Base-by-base conservation (phyloP, 805 yeast genomes). In the Pichia gijzeniarum region DNA sequence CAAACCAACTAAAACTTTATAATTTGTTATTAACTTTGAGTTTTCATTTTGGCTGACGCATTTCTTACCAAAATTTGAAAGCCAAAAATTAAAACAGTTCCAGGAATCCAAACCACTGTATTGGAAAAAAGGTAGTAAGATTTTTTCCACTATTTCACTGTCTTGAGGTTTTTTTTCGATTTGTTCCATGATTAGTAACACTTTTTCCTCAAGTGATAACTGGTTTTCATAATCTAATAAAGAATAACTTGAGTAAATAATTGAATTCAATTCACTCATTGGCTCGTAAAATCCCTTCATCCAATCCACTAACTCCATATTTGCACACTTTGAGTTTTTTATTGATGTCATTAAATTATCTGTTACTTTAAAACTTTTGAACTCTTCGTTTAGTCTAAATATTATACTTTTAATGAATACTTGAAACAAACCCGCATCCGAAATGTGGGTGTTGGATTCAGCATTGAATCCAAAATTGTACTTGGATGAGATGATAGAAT, bases 241-340 rank as follows among this genome's bases (percentile, higher is more conserved):
- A 2, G 49, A 22, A 18, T 51, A 37, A 3, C 59, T 55, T 2
- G 50, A 31, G 17, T 45, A 22, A 2, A 48, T 32, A 30, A 30
- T 27, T 3, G 21, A 14, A 5, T 55, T 39, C 17, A 61, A 40
- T 14, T 19, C 31, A 3, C 50, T 39, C 9, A 62, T 22, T 1
- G 67, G 65, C 4, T 16, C 36, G 22, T 56, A 58, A 33, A 56
- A 52, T 5, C 53, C 53, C 5, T 27, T 17, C 19, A 59, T 31
- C 64, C 65, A 61, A 13, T 31, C 37, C 3, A 48, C 40, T 16
- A 59, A 41, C 3, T 45, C 48, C 1, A 34, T 19, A 14, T 31
- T n/a, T 16, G 45, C 31, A 18, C 4, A 47, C 20, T 27, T 32
- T 7, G 51, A 48, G 6, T 32, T 10, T 13, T 30, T 47, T 1